Percentiles rank a stretch among this genome's conserved stretches.
These are phyloP conservation scores for Polygonum maritimum DNA, from an alignment of 148 eudicot species.

Conservation along the genomic window DNA sequence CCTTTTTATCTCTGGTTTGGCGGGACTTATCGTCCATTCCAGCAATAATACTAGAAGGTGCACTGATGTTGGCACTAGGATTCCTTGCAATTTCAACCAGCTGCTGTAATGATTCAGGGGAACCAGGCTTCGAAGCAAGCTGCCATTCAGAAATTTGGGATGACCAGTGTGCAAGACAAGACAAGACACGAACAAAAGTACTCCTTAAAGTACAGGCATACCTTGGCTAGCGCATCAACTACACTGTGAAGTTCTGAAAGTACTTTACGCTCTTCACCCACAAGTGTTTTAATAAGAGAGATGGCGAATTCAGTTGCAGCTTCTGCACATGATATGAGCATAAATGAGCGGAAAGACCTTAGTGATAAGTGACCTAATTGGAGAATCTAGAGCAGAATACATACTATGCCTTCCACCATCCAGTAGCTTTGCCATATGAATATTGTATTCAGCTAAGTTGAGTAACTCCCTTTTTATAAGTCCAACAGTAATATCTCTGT, in stretches of 20 bases:
- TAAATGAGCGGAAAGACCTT: not conserved
- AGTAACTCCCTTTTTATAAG: conserved; percentile 70
- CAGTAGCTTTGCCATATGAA: conserved; percentile 88
- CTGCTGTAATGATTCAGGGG: conserved; percentile 84
- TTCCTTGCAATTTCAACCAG: conserved; percentile 82
- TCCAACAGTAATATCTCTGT: conserved; percentile 83
- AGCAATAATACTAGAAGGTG: conserved; percentile 30
- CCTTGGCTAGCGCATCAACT: conserved; percentile 81
- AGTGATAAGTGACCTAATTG: not conserved
- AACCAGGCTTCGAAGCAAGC: conserved; percentile 91
- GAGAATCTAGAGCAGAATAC: conserved; percentile 18
- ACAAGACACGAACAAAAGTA: not conserved
- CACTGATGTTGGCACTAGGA: conserved; percentile 42
- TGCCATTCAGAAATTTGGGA: conserved; percentile 19
- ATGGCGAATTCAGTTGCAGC: conserved; percentile 83
- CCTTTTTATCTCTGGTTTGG: conserved; percentile 72
- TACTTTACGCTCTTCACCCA: conserved; percentile 58
- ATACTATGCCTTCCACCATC: conserved; percentile 92
- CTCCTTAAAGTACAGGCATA: conserved; percentile 17
- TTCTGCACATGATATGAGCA: conserved; percentile 39
- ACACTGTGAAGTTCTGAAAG: conserved; percentile 77
- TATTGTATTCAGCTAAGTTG: conserved; percentile 80
- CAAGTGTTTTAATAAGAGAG: conserved; percentile 60
- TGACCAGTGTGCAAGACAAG: not conserved
- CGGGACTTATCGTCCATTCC: conserved; percentile 56